phyloP scores from a whole-genome alignment of 495 filamentous ascomycete genomes.

The Aspergillus sclerotiicarbonarius region DNA sequence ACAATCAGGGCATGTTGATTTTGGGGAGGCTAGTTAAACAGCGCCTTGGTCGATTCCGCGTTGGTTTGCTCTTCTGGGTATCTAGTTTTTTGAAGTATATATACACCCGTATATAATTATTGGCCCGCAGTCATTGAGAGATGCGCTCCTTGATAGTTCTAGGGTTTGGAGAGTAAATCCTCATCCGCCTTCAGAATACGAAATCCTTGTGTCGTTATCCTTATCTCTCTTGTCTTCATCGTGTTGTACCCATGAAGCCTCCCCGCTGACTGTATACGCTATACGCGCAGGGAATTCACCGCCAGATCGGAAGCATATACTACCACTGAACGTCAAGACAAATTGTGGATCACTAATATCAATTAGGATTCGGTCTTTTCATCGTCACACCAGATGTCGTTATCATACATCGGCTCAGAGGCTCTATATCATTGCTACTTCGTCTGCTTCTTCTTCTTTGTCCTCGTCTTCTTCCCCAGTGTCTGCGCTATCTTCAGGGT shows the following conservation, averaged over 20 bases:
- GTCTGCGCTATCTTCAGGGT: conserved; percentile 42
- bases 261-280: too few species aligned
- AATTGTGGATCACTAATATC: background rate
- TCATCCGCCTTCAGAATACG: too few species aligned
- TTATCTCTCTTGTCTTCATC: too few species aligned
- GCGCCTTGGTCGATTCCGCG: too few species aligned
- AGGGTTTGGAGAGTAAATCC: too few species aligned
- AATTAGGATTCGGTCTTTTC: background rate
- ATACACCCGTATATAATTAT: conserved; percentile 1
- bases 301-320: conserved; percentile 4
- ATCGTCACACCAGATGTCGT: conserved; percentile 20
- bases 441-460: conserved; percentile 37
- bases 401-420: conserved; percentile 17
- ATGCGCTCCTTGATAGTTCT: too few species aligned
- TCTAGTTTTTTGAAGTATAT: background rate
- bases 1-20: conserved; percentile 66
- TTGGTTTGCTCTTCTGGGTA: too few species aligned
- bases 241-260: too few species aligned
- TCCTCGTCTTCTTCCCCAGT: conserved; percentile 39
- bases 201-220: too few species aligned
- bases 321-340: background rate
- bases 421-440: conserved; percentile 44
- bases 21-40: conserved; percentile 58
- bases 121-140: too few species aligned
- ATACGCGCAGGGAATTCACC: too few species aligned